Conservation (phyloP, 2,329 filamentous ascomycete species). For the Aspergillus caelatus region DNA sequence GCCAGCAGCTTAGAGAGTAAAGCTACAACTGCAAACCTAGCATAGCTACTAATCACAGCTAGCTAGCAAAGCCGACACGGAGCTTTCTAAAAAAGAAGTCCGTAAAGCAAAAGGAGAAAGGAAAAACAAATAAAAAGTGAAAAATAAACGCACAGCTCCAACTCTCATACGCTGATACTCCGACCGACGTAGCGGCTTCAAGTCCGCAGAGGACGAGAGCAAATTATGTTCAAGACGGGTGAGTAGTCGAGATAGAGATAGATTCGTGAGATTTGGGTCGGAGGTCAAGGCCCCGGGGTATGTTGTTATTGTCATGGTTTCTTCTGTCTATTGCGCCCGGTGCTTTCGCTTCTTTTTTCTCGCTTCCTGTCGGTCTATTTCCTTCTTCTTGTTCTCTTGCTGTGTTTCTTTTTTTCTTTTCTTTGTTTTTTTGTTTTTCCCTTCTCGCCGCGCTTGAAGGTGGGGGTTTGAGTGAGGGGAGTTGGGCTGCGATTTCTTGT, state of each 20-base stretch:
- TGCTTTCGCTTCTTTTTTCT: background rate
- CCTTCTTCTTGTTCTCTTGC: too few relatives aligned
- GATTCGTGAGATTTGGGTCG: constrained; percentile 35
- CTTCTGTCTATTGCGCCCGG: background rate
- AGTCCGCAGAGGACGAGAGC: constrained; percentile 41
- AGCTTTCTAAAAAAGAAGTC: background rate
- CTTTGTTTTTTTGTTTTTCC: too few relatives aligned
- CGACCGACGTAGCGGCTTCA: constrained; percentile 41
- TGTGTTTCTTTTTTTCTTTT: background rate
- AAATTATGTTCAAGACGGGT: constrained; percentile 48
- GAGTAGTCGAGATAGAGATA: constrained; percentile 47
- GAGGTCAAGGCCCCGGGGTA: constrained; percentile 11
- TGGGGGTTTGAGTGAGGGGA: constrained; percentile 3
- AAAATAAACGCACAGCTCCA: constrained; percentile 36
- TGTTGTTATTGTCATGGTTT: constrained; percentile 23
- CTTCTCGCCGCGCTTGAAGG: background rate
- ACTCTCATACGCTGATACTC: constrained; percentile 48
- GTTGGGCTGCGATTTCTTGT: constrained; percentile 3
- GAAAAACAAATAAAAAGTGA: background rate
- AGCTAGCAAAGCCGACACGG: background rate
- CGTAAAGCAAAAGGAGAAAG: background rate
- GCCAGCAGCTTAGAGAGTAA: background rate
- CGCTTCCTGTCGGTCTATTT: background rate
- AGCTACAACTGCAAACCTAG: background rate
- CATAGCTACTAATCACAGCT: background rate